Conservation (phyloP, 75 land plant species). For the Picea sitchensis region DNA sequence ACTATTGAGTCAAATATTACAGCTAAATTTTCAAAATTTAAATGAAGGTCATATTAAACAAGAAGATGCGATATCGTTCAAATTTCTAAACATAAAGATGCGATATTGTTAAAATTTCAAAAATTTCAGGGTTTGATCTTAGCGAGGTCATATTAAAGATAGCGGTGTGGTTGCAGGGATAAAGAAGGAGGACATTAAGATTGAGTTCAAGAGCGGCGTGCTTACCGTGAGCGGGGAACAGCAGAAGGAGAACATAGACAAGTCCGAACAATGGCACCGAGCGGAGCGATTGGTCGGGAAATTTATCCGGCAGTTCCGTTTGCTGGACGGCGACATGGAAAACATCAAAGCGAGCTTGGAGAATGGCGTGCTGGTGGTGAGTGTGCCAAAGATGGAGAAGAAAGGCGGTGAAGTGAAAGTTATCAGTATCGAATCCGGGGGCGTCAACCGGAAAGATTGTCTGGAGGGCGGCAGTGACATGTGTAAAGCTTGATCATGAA, state of each 20-base stretch:
- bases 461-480: no score
- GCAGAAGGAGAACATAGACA: conserved; percentile 8
- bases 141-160: not conserved
- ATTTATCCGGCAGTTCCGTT: conserved; percentile 11
- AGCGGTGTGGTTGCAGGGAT: conserved; percentile 7
- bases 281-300: conserved; percentile 14
- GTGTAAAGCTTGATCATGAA: no score
- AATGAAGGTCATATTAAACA: no score
- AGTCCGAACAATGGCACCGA: conserved; percentile 14
- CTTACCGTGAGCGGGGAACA: conserved; percentile 10
- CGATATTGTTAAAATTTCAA: not conserved
- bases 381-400: conserved; percentile 2
- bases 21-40: no score
- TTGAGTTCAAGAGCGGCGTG: conserved; percentile 6
- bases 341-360: conserved; percentile 5
- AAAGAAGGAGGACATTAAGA: conserved; percentile 23
- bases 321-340: conserved; percentile 12
- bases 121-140: not conserved
- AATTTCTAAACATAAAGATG: not conserved
- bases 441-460: no score
- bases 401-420: not conserved
- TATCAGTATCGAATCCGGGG: not conserved
- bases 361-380: conserved; percentile 14
- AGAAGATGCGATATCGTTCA: not conserved
- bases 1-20: no score